Conservation (phyloP, 164 flowering plant species). For the Umbellularia californica region DNA sequence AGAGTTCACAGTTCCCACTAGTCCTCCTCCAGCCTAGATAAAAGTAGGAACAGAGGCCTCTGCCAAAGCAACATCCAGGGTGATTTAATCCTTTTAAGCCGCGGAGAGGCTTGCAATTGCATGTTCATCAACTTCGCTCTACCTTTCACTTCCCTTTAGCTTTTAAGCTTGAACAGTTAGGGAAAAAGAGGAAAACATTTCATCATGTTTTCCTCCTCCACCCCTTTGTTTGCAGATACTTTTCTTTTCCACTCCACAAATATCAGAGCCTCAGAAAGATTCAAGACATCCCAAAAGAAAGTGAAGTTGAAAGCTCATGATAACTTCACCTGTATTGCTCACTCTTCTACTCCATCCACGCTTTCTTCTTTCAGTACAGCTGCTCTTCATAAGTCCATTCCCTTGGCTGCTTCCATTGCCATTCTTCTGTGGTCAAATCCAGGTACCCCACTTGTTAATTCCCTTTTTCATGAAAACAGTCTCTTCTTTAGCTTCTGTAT, state of each 20-base stretch:
- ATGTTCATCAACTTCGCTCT: no score
- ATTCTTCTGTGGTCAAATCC: conserved; percentile 13
- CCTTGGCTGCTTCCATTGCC: conserved; percentile 9
- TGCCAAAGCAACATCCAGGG: no score
- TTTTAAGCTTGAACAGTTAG: no score
- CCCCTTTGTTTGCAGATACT: background rate
- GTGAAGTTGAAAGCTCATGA: background rate
- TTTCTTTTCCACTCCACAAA: background rate
- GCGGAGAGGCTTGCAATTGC: no score
- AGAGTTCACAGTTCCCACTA: no score
- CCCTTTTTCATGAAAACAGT: no score
- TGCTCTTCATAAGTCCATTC: conserved; percentile 3
- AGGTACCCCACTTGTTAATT: conserved; percentile 2
- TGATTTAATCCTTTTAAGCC: no score
- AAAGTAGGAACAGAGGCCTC: no score
- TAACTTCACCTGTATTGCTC: background rate
- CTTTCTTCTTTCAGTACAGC: background rate
- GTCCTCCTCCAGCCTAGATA: no score
- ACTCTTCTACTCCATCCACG: no score
- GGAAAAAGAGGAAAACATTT: background rate
- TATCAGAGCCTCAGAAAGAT: background rate
- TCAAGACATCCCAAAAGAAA: background rate
- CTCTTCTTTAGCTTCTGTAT: no score
- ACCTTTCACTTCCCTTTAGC: no score
- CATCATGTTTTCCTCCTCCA: conserved; percentile 2